Evolutionary conservation across 176 grass and related monocot genomes (phyloP), one percentile per base, ranked within the genome.

Genomic region (Phyllostachys edulis): DNA sequence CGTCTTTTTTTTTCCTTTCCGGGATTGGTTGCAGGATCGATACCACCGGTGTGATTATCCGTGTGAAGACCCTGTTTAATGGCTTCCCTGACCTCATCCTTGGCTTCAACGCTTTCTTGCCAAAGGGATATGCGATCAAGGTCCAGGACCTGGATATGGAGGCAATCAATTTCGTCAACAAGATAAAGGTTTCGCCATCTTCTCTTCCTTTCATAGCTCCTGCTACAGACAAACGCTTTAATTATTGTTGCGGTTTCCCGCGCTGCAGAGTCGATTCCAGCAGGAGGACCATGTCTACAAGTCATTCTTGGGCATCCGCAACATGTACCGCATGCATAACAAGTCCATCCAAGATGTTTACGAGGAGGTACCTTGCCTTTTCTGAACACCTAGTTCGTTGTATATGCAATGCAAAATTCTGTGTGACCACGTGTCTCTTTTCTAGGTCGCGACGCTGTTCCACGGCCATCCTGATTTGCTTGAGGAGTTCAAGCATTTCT

Each of bases 41-140:
- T 26, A 92, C 90, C 2, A 57, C 85, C 6, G 93, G 88, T 12
- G 90, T 94, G 44, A 94, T 92, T 73, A 84, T 83, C 82, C 87
- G 85, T 39, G 93, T 95, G 20, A 92, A 92, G 77, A 90, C 85
- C 29, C 85, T 95, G 52, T 95, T 95, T 64, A 95, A 78, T 40
- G 93, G 93, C 68, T 84, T 90, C 45, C 88, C 85, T 11, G 93
- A 95, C 32, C 79, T 95, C 37, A 95, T 95, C 77, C 83, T 92
- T 17, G 93, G 93, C 14, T 95, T 95, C 76, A 95, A 95, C 63
- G 91, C 85, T 60, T 95, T 95, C 85, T 90, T 95, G 85, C 93
- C 93, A 14, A 92, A 95, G 75, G 93, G 90, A 1, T 90, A 88
- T 73, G 93, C 91, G 40, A 92, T 95, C 69, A 95, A 95, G 82